Conservation (phyloP, 305 asterid genomes). For the Solanum chacoense region DNA sequence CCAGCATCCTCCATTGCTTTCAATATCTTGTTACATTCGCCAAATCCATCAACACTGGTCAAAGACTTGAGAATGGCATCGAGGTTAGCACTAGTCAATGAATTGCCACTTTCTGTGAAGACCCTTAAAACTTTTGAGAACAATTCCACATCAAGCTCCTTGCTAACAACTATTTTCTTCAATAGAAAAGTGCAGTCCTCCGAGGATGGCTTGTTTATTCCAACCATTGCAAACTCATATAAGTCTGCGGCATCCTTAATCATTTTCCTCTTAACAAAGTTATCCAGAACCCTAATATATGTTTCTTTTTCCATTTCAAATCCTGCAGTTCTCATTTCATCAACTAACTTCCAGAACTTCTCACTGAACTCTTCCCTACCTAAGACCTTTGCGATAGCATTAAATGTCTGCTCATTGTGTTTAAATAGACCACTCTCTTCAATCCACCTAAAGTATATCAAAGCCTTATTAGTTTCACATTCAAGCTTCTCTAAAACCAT, state of each 20-base stretch:
- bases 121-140: constrained; percentile 41
- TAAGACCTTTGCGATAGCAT: constrained; percentile 47
- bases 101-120: constrained; percentile 47
- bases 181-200: constrained; percentile 57
- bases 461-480: constrained; percentile 44
- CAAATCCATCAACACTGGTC: constrained; percentile 56
- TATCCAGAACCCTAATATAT: constrained; percentile 26
- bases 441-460: constrained; percentile 79
- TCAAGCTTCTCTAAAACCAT: constrained; percentile 37
- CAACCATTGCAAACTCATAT: constrained; percentile 63
- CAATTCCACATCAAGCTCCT: constrained; percentile 61
- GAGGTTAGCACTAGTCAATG: constrained; percentile 33
- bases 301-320: constrained; percentile 49
- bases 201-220: constrained; percentile 47
- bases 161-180: constrained; percentile 57
- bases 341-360: constrained; percentile 59
- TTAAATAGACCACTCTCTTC: constrained; percentile 56
- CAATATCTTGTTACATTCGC: constrained; percentile 45
- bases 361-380: constrained; percentile 34
- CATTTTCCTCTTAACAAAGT: constrained; percentile 43
- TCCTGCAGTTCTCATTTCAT: constrained; percentile 61
- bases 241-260: constrained; percentile 60
- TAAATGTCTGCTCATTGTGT: constrained; percentile 38
- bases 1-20: constrained; percentile 51
- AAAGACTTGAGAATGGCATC: constrained; percentile 58